These are phyloP conservation scores for Torulaspora delbrueckii DNA, from an alignment of 805 yeast genomes.

Conservation along the genomic window DNA sequence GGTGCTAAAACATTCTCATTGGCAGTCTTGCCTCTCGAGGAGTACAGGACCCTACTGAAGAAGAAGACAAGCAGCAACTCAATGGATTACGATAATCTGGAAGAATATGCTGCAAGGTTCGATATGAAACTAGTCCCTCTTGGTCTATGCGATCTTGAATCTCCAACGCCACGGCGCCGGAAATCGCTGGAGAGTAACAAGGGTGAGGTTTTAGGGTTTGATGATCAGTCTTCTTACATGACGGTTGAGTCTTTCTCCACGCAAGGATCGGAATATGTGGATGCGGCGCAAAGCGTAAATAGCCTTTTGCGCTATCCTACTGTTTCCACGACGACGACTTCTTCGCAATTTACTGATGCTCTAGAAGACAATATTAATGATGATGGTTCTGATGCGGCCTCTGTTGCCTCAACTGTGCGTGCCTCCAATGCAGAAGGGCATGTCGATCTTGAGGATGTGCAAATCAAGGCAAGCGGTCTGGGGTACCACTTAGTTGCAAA, in stretches of 20 bases:
- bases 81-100: conserved; percentile 31
- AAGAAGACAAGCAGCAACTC: conserved; percentile 23
- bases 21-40: conserved; percentile 43
- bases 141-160: not conserved
- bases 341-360: not conserved
- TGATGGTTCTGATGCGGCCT: not conserved
- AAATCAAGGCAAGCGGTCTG: conserved; percentile 9
- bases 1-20: conserved; percentile 41
- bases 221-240: conserved; percentile 17
- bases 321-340: not conserved
- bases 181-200: conserved; percentile 9
- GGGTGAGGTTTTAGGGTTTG: conserved; percentile 15
- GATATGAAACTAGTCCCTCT: conserved; percentile 37
- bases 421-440: not conserved
- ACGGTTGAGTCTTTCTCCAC: conserved; percentile 24
- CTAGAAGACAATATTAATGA: not conserved
- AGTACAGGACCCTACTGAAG: conserved; percentile 37
- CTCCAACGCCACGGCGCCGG: conserved; percentile 3
- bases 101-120: conserved; percentile 34
- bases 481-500: conserved; percentile 18
- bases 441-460: conserved; percentile 9
- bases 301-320: not conserved
- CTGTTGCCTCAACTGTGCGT: conserved; percentile 2
- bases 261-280: conserved; percentile 30
- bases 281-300: conserved; percentile 18